Percentiles rank a stretch among this genome's conserved stretches.
These are phyloP conservation scores for Cladosporium sp. DNA, from an alignment of 2,329 filamentous ascomycete species.

Conservation along the genomic window DNA sequence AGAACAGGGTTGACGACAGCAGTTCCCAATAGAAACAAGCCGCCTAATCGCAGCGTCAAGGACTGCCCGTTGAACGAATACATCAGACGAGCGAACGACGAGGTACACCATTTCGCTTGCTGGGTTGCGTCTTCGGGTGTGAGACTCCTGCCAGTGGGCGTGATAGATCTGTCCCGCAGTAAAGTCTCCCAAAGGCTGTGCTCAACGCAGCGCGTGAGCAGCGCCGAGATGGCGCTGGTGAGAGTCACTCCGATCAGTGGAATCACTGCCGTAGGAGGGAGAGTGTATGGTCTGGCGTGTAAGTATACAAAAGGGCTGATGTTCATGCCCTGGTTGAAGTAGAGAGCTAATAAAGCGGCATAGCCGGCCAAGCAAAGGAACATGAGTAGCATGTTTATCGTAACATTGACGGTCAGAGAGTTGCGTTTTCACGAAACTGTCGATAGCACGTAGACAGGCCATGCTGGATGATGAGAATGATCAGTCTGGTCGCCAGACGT, in stretches of 20 bases:
- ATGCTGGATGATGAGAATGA: not conserved
- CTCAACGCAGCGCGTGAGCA: not conserved
- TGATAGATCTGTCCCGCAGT: not conserved
- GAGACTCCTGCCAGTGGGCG: not conserved
- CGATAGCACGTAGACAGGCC: not conserved
- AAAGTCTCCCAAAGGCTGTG: not conserved
- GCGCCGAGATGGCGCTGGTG: not conserved
- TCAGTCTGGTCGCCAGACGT: not conserved
- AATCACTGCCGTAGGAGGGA: not conserved
- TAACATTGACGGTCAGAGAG: not conserved
- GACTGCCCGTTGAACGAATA: not conserved
- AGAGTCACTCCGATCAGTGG: not conserved
- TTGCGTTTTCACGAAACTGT: not conserved
- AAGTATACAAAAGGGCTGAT: not conserved
- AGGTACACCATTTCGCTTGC: not conserved
- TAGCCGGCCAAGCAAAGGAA: not conserved
- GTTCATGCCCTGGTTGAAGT: not conserved
- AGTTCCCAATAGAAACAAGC: not conserved
- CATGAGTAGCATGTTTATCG: not conserved
- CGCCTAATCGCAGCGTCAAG: not conserved
- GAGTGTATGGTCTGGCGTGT: too few species aligned
- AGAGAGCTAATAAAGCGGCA: not conserved
- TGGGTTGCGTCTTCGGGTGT: not conserved
- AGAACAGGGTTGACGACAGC: not conserved
- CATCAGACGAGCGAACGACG: not conserved